Evolutionary conservation across 768 basidiomycete genomes (phyloP), one percentile per base, ranked within the genome.

Genomic region (Phanerochaete sordida): DNA sequence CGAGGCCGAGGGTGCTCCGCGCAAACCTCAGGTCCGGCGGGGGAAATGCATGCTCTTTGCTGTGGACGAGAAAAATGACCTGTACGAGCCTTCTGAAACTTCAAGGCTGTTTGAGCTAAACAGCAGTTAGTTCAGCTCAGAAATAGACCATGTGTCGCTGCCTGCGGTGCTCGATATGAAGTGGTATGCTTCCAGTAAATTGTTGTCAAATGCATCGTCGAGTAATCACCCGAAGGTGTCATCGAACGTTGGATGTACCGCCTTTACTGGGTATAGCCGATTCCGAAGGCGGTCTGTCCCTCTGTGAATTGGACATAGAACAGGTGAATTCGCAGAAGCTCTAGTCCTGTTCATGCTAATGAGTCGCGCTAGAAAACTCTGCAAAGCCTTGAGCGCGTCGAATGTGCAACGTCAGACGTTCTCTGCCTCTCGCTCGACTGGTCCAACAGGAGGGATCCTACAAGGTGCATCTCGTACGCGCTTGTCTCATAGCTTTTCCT

Each of bases 391-490:
- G 72, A 79, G 28, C 73, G 74, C 15, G 72, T 89, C 26, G 70
- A 72, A 28, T 85, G 85, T 23, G 79, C 75, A 27, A 65, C 84
- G 0, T 69, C 81, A 0, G 81, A 86, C 27, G 79, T 81, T 0
- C 76, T 99, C 1, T 95, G 93, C 67, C 84, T 99, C 19, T 98
- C 95, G 9, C 75, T 98, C 27, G 97, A 98, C 72, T 99, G 95
- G 93, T 90, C 91, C 0, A 89, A 90, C 65, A 82, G 91, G 19
- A 79, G 83, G 31, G 70, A 62, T 27, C 73, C 37, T 5, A 54
- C 53, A 13, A 39, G 33, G 53, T 54, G 9, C 23, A 6, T 16
- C 53, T 35, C 33, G 33, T 13, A 13, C 13, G 13, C 33, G 13
- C 3, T 37, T 39, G 7, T 33, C 50, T 31, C 19, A 4, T 13